Conservation (phyloP, 371 early-diverging fungal species). For the Mucor sp. region DNA sequence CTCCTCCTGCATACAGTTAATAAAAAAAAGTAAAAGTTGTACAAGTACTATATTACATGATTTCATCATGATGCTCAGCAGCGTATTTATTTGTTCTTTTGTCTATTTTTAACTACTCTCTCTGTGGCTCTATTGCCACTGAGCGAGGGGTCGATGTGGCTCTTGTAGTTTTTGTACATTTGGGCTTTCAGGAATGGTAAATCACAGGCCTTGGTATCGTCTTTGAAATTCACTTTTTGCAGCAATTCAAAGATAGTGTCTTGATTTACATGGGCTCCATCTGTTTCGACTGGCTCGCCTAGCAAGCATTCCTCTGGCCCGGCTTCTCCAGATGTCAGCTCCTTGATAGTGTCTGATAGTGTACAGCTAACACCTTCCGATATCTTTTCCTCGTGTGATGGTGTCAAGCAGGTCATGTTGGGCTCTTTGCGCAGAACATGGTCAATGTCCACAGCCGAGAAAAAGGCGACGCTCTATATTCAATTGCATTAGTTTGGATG, state of each 20-base stretch:
- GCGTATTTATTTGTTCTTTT: background rate
- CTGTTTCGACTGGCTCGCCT: constrained; percentile 12
- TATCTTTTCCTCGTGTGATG: constrained; percentile 67
- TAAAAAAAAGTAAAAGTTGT: background rate
- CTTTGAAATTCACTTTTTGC: constrained; percentile 11
- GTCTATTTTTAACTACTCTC: constrained; percentile 16
- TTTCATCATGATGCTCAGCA: background rate
- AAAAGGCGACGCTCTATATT: constrained; percentile 87
- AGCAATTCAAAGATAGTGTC: background rate
- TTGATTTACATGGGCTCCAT: background rate
- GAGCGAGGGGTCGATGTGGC: background rate
- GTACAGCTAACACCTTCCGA: constrained; percentile 62
- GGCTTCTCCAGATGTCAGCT: constrained; percentile 19
- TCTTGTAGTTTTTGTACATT: constrained; percentile 35
- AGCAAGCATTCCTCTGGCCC: constrained; percentile 18
- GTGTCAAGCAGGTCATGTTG: constrained; percentile 76
- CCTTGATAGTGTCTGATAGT: constrained; percentile 53
- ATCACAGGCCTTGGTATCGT: background rate
- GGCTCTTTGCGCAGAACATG: constrained; percentile 93
- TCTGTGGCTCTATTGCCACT: constrained; percentile 34
- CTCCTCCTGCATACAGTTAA: constrained; percentile 33
- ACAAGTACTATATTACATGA: background rate
- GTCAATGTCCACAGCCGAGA: constrained; percentile 95
- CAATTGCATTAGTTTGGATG: background rate
- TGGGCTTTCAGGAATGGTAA: constrained; percentile 41